phyloP scores from a whole-genome alignment of 495 filamentous ascomycete genomes.

The Pseudoneurospora amorphoporcata region DNA sequence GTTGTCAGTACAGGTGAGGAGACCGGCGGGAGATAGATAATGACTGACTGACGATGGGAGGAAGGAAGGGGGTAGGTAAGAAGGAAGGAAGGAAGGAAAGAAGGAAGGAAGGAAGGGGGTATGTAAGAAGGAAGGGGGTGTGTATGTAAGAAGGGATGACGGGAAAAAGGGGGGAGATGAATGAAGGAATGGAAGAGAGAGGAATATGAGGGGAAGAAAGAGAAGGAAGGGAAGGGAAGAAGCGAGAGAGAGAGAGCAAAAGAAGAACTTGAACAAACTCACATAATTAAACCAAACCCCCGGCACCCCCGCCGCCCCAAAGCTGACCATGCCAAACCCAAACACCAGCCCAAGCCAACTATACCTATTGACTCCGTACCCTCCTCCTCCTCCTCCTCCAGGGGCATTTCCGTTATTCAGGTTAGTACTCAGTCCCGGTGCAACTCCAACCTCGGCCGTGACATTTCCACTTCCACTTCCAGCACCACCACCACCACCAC shows the following conservation, averaged over 20 bases:
- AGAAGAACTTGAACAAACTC: slow-evolving; percentile 1
- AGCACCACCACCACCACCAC: no score
- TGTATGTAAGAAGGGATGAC: no score
- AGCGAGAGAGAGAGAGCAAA: no score
- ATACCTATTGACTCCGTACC: not conserved
- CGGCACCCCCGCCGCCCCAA: slow-evolving; percentile 21
- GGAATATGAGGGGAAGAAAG: not conserved
- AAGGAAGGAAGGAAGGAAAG: not conserved
- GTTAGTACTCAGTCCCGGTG: not conserved
- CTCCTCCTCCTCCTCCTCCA: not conserved
- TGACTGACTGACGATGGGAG: no score
- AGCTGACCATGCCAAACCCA: slow-evolving; percentile 21
- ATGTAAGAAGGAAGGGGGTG: no score
- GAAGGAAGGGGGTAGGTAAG: not conserved
- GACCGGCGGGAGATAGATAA: no score
- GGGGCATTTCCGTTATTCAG: not conserved
- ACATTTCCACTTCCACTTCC: not conserved
- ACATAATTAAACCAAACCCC: slow-evolving; percentile 24
- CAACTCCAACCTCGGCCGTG: not conserved
- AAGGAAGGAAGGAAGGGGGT: not conserved
- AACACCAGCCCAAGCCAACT: slow-evolving; percentile 22
- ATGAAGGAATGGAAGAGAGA: no score
- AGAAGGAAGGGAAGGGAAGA: not conserved
- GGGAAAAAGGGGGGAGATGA: no score
- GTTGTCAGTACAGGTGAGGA: no score